Conservation (phyloP, 2,329 filamentous ascomycete genomes). For the Rhexocercosporidium sp. region DNA sequence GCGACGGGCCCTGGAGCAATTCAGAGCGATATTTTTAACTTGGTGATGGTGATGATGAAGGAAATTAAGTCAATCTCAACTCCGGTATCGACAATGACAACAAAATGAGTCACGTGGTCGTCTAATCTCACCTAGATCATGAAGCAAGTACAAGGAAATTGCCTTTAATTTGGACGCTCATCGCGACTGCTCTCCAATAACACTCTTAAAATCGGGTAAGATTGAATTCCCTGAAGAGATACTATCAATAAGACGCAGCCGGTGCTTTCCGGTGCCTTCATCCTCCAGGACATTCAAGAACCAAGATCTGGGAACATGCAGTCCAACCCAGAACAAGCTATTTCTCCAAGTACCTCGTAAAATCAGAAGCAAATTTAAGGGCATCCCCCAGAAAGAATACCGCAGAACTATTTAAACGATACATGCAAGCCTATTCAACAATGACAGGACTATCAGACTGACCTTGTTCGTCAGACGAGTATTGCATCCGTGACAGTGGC, state of each 20-base stretch:
- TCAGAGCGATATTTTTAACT: background rate
- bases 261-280: background rate
- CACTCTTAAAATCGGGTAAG: background rate
- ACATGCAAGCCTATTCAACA: constrained; percentile 23
- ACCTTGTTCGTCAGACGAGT: constrained; percentile 20
- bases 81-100: background rate
- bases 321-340: background rate
- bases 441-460: constrained; percentile 30
- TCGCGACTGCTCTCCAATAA: background rate
- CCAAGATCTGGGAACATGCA: background rate
- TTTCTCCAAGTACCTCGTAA: background rate
- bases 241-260: background rate
- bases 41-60: background rate
- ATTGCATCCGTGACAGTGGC: constrained; percentile 10
- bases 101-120: constrained; percentile 6
- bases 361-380: background rate
- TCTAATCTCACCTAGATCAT: background rate
- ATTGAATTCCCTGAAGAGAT: background rate
- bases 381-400: background rate
- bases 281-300: background rate
- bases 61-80: background rate
- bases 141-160: background rate
- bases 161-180: background rate
- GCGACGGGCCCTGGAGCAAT: background rate
- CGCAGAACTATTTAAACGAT: background rate